Percentiles rank a stretch among this genome's conserved stretches.
phyloP scores from a whole-genome alignment of 192 early-diverging fungal genomes.

The Phlyctochytrium planicorne region DNA sequence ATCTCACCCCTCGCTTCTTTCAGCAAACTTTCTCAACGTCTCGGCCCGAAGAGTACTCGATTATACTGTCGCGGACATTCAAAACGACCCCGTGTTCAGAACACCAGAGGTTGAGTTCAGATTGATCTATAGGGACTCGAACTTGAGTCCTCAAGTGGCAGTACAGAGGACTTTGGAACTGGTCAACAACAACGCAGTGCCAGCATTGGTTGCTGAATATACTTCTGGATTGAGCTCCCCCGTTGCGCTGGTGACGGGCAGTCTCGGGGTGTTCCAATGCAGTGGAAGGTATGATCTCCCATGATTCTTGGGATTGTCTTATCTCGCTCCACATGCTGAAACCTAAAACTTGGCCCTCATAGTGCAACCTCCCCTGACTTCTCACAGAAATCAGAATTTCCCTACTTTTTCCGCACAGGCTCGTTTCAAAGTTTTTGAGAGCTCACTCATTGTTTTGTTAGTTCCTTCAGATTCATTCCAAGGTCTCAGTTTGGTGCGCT shows the following conservation, averaged over 20 bases:
- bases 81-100: not conserved
- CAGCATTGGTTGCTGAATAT: not conserved
- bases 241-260: not conserved
- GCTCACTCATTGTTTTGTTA: not conserved
- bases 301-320: not conserved
- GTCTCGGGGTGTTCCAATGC: not conserved
- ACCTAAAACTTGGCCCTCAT: no score
- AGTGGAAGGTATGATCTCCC: not conserved
- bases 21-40: not conserved
- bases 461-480: not conserved
- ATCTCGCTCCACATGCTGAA: no score
- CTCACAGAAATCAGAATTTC: not conserved
- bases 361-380: not conserved
- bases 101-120: not conserved
- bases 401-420: constrained; percentile 1
- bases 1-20: no score
- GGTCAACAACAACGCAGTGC: not conserved
- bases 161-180: not conserved
- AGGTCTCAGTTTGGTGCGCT: not conserved
- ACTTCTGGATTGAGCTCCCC: not conserved
- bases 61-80: not conserved
- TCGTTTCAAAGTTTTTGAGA: not conserved
- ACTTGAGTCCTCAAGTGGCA: not conserved
- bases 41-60: not conserved
- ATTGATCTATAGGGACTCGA: not conserved